Base-by-base conservation (phyloP, 2,329 filamentous ascomycete genomes). In the Aspergillus fumigatus region DNA sequence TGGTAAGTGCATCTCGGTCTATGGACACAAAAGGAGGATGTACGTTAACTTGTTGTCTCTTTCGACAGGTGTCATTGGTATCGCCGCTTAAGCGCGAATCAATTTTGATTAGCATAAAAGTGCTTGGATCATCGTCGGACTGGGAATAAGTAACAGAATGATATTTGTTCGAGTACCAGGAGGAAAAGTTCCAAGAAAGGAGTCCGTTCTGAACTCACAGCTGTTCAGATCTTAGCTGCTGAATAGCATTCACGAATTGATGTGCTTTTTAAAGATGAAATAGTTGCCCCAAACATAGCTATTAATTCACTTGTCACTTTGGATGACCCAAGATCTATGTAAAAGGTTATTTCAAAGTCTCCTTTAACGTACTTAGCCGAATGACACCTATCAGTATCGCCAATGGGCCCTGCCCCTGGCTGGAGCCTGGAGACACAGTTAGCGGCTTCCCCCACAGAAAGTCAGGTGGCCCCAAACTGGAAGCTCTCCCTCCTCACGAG, bases 1-100 rank as follows among this genome's bases (percentile, higher is more conserved):
- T 80, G 94, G 94, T 90, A 84, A 74, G 84, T 77, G 54, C 51
- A 41, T 17, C 1, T 45, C 48, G 4, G 14, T 50, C 9, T 3
- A 25, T 26, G 29, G 32, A 53, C 21, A 27, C 14, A 51, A 23
- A 41, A 29, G 7, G 17, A 9, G 23, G 19, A 48, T 48, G 54
- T 50, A 55, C 4, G 51, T 55, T 53, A 27, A 19, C 57, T 5
- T 45, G 38, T 21, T 51, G 21, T 14, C 38, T 32, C 27, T 26
- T 51, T 32, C 43, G 19, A 52, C 56, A 89, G 87, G 88, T 82
- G 92, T 96, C 74, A 96, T 96, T 76, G 91, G 91, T 68, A 94
- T 96, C 80, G 86, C 89, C 73, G 80, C 82, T 73, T 92, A 89
- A 81, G 73, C 69, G 38, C 51, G 41, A 23, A 7, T 47, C 23